A percentile compares a stretch with the other conserved stretches of the same genome.
Evolutionary conservation across 306 rosid genomes (phyloP).

Genomic region (Prunus mume): DNA sequence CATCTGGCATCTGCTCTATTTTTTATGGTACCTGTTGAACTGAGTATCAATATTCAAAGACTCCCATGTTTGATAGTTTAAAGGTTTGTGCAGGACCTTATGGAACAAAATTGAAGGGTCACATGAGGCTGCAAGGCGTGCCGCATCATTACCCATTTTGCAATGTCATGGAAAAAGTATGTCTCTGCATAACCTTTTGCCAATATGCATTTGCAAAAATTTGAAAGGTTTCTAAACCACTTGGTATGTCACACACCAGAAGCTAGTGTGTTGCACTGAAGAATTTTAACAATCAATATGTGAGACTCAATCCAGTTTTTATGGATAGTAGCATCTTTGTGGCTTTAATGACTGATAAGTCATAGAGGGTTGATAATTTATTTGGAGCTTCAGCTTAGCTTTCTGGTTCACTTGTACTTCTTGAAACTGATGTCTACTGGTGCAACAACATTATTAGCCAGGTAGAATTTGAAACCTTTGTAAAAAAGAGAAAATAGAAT

Average conservation of each 20-base stretch:
- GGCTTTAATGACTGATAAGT: too few species aligned
- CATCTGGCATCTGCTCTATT: too few species aligned
- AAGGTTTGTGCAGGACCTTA: constrained; percentile 55
- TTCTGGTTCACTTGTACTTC: too few species aligned
- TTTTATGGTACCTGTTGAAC: background rate
- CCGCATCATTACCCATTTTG: constrained; percentile 75
- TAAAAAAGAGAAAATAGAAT: too few species aligned
- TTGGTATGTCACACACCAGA: background rate
- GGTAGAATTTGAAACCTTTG: too few species aligned
- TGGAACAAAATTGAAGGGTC: constrained; percentile 83
- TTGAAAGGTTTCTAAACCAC: background rate
- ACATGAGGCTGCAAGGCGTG: constrained; percentile 84
- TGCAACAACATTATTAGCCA: too few species aligned
- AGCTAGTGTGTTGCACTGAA: background rate
- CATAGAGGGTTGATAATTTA: too few species aligned
- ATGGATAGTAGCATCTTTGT: too few species aligned
- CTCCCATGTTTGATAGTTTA: background rate
- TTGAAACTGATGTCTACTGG: too few species aligned
- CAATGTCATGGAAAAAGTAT: constrained; percentile 79
- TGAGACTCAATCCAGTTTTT: background rate
- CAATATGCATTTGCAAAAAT: background rate
- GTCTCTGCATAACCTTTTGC: constrained; percentile 24
- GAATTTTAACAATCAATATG: background rate
- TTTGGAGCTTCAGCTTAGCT: too few species aligned
- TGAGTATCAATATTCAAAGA: background rate